Evolutionary conservation across 2,329 filamentous ascomycete genomes (phyloP).

Genomic region (Rosellinia necatrix): DNA sequence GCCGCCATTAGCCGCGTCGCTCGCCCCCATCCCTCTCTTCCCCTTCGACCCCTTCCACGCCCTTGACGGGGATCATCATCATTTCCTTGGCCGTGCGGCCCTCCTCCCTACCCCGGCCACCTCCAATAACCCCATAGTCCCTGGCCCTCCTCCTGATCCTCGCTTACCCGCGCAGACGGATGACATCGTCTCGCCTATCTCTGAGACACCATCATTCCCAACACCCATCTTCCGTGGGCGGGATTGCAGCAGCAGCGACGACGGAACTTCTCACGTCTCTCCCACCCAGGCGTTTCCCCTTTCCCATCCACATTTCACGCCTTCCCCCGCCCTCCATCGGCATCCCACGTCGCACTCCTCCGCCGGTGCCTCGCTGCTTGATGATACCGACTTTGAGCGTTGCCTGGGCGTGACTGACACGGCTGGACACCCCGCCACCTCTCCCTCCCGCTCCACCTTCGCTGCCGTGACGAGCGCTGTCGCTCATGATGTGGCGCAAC

Average conservation of each 20-base stretch:
- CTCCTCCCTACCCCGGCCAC: constrained; percentile 18
- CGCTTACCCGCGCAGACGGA: constrained; percentile 31
- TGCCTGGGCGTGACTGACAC: constrained; percentile 23
- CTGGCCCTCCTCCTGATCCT: constrained; percentile 27
- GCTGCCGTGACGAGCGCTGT: constrained; percentile 30
- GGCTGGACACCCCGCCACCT: constrained; percentile 10
- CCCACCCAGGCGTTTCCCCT: constrained; percentile 14
- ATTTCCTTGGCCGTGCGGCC: constrained; percentile 10
- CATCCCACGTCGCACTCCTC: constrained; percentile 44
- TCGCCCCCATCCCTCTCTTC: constrained; percentile 22
- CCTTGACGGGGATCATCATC: constrained; percentile 11
- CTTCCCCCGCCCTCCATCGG: constrained; percentile 41
- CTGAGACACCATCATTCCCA: constrained; percentile 36
- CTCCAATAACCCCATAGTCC: constrained; percentile 23
- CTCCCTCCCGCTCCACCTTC: constrained; percentile 26
- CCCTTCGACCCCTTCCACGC: constrained; percentile 15
- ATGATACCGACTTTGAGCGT: constrained; percentile 44
- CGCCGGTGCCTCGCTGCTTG: constrained; percentile 43
- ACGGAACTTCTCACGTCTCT: constrained; percentile 5
- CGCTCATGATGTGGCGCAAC: constrained; percentile 37
- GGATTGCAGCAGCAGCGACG: constrained; percentile 27
- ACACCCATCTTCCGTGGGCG: constrained; percentile 26
- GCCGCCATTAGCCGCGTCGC: constrained; percentile 22
- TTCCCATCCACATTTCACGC: constrained; percentile 27
- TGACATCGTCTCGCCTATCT: constrained; percentile 43